Evolutionary conservation across 495 filamentous ascomycete genomes (phyloP), one percentile per base, ranked within the genome.

Genomic region (Hamigera avellanea): DNA sequence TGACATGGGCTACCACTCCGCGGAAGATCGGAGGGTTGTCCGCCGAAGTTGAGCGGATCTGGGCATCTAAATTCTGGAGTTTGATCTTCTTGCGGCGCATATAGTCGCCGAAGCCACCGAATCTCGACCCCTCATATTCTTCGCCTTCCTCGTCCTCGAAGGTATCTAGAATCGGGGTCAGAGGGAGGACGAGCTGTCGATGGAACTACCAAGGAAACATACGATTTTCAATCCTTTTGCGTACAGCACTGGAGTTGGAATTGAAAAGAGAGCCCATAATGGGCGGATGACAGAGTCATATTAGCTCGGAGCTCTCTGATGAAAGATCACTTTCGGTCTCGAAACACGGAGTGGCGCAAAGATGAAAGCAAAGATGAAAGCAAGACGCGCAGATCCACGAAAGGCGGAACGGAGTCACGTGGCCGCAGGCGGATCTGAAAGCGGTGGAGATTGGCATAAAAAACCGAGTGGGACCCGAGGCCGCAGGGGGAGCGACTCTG

Each of bases 31-130:
- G 76, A 7, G 86, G 81, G 37, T 81, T 85, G 43, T 79, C 79
- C 0, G 49, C 40, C 6, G 77, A 72, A 1, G 75, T 66, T 6
- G 74, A 66, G 39, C 87, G 80, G 14, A 94, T 62, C 45, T 94
- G 75, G 3, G 76, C 76, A 54, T 96, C 88, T 33, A 86, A 75
- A 44, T 95, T 95, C 54, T 95, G 91, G 4, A 98, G 67, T 47
- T 98, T 98, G 50, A 88, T 75, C 58, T 94, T 93, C 60, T 98
- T 98, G 36, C 86, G 76, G 28, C 86, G 76, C 52, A 93, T 87
- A 51, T 96, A 98, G 43, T 95, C 86, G 13, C 69, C 59, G 49
- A 95, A 86, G 2, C 86, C 88, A 5, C 87, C 87, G 51, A 95
- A 96, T 35, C 69, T 75, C 26, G 86, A 95, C 1, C 68, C 73